Conservation (phyloP, 208 protist genomes). For the Plasmodiophora brassicae region DNA sequence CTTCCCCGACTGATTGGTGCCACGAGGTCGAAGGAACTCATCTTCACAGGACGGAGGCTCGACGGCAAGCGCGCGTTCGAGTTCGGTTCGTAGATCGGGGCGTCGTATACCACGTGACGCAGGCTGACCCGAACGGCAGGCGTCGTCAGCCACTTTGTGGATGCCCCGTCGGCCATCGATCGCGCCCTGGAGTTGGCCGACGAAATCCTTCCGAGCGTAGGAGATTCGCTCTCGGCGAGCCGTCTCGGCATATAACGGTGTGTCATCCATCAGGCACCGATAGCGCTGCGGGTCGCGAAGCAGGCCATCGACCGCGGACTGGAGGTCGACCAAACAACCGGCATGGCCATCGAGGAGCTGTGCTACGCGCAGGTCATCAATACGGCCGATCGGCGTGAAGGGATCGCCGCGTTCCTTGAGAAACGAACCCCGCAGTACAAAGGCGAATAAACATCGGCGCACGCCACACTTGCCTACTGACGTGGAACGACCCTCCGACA, state of each 20-base stretch:
- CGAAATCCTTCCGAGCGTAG: not conserved
- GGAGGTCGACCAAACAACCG: not conserved
- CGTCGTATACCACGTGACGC: not conserved
- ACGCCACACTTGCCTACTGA: too few species aligned
- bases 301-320: not conserved
- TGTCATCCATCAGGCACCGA: not conserved
- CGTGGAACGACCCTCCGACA: too few species aligned
- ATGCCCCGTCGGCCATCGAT: not conserved
- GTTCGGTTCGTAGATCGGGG: not conserved
- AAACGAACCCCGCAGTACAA: conserved; percentile 16
- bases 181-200: not conserved
- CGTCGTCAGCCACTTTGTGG: not conserved
- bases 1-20: conserved; percentile 79
- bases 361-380: conserved; percentile 9
- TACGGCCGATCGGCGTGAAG: conserved; percentile 9
- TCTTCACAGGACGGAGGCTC: not conserved
- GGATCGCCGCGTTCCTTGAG: not conserved
- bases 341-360: not conserved
- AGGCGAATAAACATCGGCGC: not conserved
- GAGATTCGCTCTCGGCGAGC: not conserved
- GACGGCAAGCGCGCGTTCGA: not conserved
- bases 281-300: conserved; percentile 11
- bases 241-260: not conserved
- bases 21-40: conserved; percentile 63
- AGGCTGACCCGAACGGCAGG: not conserved